phyloP scores from a whole-genome alignment of 495 filamentous ascomycete species.

The Aspergillus biplanus region DNA sequence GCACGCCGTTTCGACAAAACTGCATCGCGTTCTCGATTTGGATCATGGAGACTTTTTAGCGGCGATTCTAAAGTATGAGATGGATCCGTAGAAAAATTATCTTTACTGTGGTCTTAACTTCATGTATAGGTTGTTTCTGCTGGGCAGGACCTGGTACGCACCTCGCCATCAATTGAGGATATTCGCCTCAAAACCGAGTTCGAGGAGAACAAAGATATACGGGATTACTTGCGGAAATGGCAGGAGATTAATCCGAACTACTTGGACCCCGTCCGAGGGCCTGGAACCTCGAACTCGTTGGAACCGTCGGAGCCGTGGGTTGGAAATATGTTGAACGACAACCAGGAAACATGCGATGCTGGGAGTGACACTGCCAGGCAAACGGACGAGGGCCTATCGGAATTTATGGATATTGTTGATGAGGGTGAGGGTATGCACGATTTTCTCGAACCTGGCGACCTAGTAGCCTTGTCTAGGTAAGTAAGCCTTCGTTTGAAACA shows the following conservation, averaged over 20 bases:
- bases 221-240: constrained; percentile 59
- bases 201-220: constrained; percentile 46
- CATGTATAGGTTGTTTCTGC: constrained; percentile 8
- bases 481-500: constrained; percentile 13
- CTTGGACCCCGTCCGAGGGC: constrained; percentile 41
- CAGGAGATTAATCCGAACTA: constrained; percentile 36
- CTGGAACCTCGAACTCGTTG: constrained; percentile 21
- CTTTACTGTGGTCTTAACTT: background rate
- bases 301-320: constrained; percentile 20
- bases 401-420: constrained; percentile 37
- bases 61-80: constrained; percentile 21
- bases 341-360: constrained; percentile 38
- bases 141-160: constrained; percentile 17
- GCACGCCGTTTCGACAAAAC: constrained; percentile 3
- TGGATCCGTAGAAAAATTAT: background rate
- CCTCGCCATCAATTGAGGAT: constrained; percentile 26
- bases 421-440: constrained; percentile 39
- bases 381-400: constrained; percentile 35
- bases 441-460: constrained; percentile 68
- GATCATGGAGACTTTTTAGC: constrained; percentile 11
- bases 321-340: constrained; percentile 49
- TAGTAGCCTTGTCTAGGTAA: constrained; percentile 65
- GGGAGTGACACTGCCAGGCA: constrained; percentile 32
- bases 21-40: background rate
- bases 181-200: constrained; percentile 39